Percentiles rank a stretch among this genome's conserved stretches.
These are phyloP conservation scores for Quercus aquifolioides DNA, from an alignment of 306 rosid species.

Conservation along the genomic window DNA sequence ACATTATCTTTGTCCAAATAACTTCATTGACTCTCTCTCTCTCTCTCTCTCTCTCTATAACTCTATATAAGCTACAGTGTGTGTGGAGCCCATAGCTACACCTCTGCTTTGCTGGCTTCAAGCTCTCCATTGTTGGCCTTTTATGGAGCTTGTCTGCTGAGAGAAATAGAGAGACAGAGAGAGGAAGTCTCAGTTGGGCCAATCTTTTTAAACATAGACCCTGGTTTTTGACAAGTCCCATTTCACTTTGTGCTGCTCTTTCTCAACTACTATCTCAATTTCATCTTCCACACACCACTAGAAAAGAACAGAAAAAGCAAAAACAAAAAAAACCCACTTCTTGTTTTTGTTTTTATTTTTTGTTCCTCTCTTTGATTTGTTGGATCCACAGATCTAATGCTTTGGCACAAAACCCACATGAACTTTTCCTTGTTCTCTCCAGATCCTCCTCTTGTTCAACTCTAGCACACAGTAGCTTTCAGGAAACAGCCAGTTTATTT, in stretches of 20 bases:
- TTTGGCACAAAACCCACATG: slow-evolving; percentile 7
- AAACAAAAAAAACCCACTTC: slow-evolving; percentile 13
- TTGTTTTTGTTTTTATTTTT: not conserved
- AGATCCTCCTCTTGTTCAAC: slow-evolving; percentile 47
- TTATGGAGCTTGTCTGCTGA: slow-evolving; percentile 63
- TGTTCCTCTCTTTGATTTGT: slow-evolving; percentile 17
- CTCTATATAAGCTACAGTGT: slow-evolving; percentile 17
- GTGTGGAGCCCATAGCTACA: slow-evolving; percentile 74
- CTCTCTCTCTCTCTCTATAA: slow-evolving; percentile 4
- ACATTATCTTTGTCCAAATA: slow-evolving; percentile 23
- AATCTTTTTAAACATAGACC: slow-evolving; percentile 20
- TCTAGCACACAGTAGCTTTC: slow-evolving; percentile 11
- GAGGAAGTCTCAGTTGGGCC: slow-evolving; percentile 30
- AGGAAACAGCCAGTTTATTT: slow-evolving; percentile 29
- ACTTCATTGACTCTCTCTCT: slow-evolving; percentile 40
- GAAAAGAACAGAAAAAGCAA: not conserved
- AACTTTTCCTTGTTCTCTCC: slow-evolving; percentile 12
- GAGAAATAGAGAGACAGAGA: not conserved
- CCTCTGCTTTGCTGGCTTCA: slow-evolving; percentile 91
- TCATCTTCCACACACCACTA: slow-evolving; percentile 14
- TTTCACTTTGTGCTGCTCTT: slow-evolving; percentile 12
- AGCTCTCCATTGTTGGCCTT: slow-evolving; percentile 67
- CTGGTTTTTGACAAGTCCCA: slow-evolving; percentile 16
- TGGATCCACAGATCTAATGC: slow-evolving; percentile 78
- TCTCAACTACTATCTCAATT: slow-evolving; percentile 31